A percentile compares a stretch with the other conserved stretches of the same genome.
Conservation (phyloP, 331 rosid genomes). For the Phaseolus coccineus region DNA sequence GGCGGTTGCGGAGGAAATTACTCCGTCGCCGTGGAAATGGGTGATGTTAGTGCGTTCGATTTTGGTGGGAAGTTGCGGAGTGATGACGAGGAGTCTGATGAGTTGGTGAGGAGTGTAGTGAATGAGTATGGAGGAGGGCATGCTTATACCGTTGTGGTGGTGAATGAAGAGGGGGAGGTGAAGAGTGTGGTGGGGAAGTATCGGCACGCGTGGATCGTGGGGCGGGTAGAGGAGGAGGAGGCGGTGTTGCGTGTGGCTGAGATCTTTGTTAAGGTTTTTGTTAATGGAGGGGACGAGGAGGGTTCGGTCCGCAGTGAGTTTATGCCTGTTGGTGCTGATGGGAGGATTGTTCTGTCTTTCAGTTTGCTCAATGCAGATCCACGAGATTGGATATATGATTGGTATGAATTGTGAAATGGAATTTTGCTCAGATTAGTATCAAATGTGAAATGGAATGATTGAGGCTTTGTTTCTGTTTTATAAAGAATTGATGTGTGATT, state of each 20-base stretch:
- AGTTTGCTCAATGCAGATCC: constrained; percentile 94
- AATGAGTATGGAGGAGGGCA: constrained; percentile 50
- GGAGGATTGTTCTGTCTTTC: constrained; percentile 86
- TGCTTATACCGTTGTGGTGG: constrained; percentile 70
- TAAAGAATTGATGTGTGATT: background rate
- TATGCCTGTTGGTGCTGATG: constrained; percentile 98
- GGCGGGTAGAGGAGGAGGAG: constrained; percentile 61
- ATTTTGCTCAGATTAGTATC: constrained; percentile 57
- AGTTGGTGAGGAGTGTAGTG: constrained; percentile 56
- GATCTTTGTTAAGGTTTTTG: constrained; percentile 77
- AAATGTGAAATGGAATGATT: constrained; percentile 32
- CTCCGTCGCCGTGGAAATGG: constrained; percentile 54
- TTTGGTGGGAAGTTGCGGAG: constrained; percentile 52
- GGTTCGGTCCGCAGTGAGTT: constrained; percentile 79
- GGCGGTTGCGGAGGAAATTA: constrained; percentile 61
- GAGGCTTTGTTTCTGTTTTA: constrained; percentile 30
- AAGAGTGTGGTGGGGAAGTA: constrained; percentile 80
- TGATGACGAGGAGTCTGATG: constrained; percentile 63
- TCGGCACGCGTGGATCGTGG: constrained; percentile 82
- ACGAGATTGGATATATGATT: constrained; percentile 77
- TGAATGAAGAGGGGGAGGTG: constrained; percentile 63
- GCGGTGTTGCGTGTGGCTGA: constrained; percentile 70
- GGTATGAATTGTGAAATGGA: constrained; percentile 59
- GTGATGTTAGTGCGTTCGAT: constrained; percentile 52
- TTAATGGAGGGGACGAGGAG: constrained; percentile 86